A percentile compares a stretch with the other conserved stretches of the same genome.
Evolutionary conservation across 257 asterid species (phyloP).

Genomic region (Salvia splendens): DNA sequence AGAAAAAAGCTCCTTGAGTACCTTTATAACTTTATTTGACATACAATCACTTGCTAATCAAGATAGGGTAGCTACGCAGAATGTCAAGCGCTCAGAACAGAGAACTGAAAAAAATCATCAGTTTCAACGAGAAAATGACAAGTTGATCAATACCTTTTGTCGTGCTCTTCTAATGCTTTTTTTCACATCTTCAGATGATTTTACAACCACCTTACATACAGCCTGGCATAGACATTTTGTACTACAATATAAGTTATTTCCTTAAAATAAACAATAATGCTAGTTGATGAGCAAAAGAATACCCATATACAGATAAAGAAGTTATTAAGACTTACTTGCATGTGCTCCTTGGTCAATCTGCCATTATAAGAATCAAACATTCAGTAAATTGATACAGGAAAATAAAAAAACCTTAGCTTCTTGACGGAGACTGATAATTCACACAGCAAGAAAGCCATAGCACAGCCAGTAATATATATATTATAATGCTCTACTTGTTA

Average conservation of each 20-base stretch:
- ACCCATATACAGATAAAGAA: conserved; percentile 14
- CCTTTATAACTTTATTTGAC: not conserved
- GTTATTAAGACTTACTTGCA: conserved; percentile 60
- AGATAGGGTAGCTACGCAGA: not conserved
- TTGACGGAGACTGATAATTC: conserved; percentile 10
- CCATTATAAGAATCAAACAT: conserved; percentile 36
- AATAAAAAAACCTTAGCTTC: conserved; percentile 12
- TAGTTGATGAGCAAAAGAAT: conserved; percentile 27
- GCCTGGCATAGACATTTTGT: conserved; percentile 55
- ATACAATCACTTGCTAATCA: not conserved
- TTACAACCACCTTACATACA: conserved; percentile 82
- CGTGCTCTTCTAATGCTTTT: conserved; percentile 94
- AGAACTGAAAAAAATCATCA: not conserved
- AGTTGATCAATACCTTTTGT: conserved; percentile 64
- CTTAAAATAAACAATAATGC: conserved; percentile 4
- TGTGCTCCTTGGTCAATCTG: conserved; percentile 96
- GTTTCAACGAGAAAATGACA: not conserved
- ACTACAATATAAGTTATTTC: conserved; percentile 16
- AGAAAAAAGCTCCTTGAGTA: not conserved
- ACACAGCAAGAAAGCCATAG: conserved; percentile 2
- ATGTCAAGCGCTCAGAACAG: not conserved
- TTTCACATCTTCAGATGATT: conserved; percentile 91
- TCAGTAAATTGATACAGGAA: conserved; percentile 26
- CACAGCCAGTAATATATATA: conserved; percentile 8
- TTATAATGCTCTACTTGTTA: conserved; percentile 1